Evolutionary conservation across 805 yeast genomes (phyloP), one percentile per base, ranked within the genome.

Genomic region (Soucietia sequanensis): DNA sequence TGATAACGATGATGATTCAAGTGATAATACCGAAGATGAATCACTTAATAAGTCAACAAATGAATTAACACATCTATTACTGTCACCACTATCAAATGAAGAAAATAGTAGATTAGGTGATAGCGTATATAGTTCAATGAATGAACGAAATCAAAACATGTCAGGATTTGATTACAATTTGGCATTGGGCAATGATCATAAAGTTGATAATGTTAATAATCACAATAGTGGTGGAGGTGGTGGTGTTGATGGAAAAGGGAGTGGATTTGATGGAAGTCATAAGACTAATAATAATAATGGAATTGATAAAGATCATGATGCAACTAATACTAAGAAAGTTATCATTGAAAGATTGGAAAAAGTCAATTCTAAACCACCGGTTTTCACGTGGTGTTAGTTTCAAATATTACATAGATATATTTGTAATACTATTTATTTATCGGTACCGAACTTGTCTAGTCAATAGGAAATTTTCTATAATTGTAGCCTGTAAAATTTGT

Each of bases 301-400:
- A n/a, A n/a, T n/a, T n/a, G n/a, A n/a, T n/a, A n/a, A n/a, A 21
- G 37, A n/a, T n/a, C 42, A n/a, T 37, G 31, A 56, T 45, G 1
- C 47, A 24, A 27, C 46, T 4, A 58, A 60, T 7, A 58, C 68
- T 1, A 69, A 70, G 44, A 62, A 56, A 27, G 85, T 79, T 3
- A 69, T 81, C 3, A 73, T 80, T 4, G 88, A 81, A 52, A 56
- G 84, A 33, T 48, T 81, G 18, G 79, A 77, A 46, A 68, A 74
- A 11, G 81, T 74, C 3, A 63, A 65, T 6, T 61, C 73, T 4
- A 73, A 66, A 41, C 78, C 82, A 0, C 86, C 88, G 0, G 76
- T 81, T 1, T 80, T 81, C 42, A 78, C 86, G 1, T 81, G 86
- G 78, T 81, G 86, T 47, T 79, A 40, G 23, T 11, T n/a, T n/a